Evolutionary conservation across 371 early-diverging fungal species (phyloP), one percentile per base, ranked within the genome.

Genomic region (Lichtheimia corymbifera): DNA sequence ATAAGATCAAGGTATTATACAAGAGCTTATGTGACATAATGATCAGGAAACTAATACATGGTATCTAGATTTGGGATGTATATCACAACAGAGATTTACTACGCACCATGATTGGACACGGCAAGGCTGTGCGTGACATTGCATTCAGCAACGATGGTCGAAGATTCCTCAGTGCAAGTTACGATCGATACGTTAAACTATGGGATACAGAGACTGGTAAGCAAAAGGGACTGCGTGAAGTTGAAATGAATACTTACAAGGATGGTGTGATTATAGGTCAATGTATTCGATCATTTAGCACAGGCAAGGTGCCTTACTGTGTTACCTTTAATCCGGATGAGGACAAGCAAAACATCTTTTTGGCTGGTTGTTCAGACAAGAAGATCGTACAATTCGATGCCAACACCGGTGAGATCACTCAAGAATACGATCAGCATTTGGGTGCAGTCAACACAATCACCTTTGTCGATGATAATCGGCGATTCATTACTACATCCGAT

Each of bases 151-250:
- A 89, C 66, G 91, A 92, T 66, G 98, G 99, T 20, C 70, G 79
- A 6, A 65, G 80, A 45, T 97, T 99, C 66, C 63, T 99, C 44
- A 91, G 90, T 68, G 92, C 94, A 28, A 88, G 91, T 55, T 97
- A 95, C 65, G 99, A 99, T 73, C 87, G 88, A 58, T 91, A 84
- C 63, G 83, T 95, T 30, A 97, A 97, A 72, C 72, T 95, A 43
- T 99, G 98, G 98, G 99, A 99, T 71, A 97, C 97, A 0, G 97
- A 97, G 66, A 97, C 97, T 17, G 95, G 87, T 74, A 67, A 64
- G 56, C 17, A 44, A 57, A 50, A 24, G 35, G 9, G 35, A 35
- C 2, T 35, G 5, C 11, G 1, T 35, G 35, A 11, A 35, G 35
- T 1, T 6, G n/a, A 50, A 27, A 51, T 68, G 27, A 22, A 51